Evolutionary conservation across 164 flowering plant genomes (phyloP).

Genomic region (Vitis amurensis): DNA sequence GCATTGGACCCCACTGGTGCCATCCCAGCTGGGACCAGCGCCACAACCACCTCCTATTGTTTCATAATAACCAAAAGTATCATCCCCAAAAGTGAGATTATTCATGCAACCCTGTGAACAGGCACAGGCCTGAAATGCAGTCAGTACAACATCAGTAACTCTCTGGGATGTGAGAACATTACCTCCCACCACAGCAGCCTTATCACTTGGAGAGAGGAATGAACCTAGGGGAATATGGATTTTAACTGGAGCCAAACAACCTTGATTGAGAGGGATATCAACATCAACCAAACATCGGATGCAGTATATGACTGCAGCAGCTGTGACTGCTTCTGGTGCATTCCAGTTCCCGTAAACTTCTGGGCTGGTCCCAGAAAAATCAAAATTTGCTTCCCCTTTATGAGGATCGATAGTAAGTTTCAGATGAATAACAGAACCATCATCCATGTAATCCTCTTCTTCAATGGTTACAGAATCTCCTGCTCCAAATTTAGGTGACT

Average conservation of each 20-base stretch:
- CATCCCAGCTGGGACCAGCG: slow-evolving; percentile 94
- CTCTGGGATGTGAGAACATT: slow-evolving; percentile 98
- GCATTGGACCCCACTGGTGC: slow-evolving; percentile 95
- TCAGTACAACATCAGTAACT: slow-evolving; percentile 83
- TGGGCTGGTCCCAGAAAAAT: slow-evolving; percentile 85
- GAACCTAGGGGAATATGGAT: slow-evolving; percentile 82
- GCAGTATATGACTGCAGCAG: slow-evolving; percentile 95
- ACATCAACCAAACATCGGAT: slow-evolving; percentile 88
- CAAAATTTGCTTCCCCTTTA: slow-evolving; percentile 87
- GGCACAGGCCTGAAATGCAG: slow-evolving; percentile 97
- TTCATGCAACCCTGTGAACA: slow-evolving; percentile 99
- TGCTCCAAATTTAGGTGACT: slow-evolving; percentile 20
- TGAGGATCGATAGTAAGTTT: slow-evolving; percentile 69
- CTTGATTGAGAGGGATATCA: slow-evolving; percentile 97
- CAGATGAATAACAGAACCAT: slow-evolving; percentile 83
- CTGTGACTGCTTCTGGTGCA: slow-evolving; percentile 96
- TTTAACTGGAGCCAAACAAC: slow-evolving; percentile 92
- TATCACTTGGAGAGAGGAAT: slow-evolving; percentile 92
- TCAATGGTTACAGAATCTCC: slow-evolving; percentile 49
- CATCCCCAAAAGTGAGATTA: slow-evolving; percentile 93
- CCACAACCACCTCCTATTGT: slow-evolving; percentile 99
- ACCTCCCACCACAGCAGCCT: slow-evolving; percentile 98
- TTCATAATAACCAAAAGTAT: slow-evolving; percentile 92
- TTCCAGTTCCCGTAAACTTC: slow-evolving; percentile 99
- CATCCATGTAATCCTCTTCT: slow-evolving; percentile 98